These are phyloP conservation scores for Jaenimonas drosophilae DNA, from an alignment of 208 protist genomes.

Conservation along the genomic window DNA sequence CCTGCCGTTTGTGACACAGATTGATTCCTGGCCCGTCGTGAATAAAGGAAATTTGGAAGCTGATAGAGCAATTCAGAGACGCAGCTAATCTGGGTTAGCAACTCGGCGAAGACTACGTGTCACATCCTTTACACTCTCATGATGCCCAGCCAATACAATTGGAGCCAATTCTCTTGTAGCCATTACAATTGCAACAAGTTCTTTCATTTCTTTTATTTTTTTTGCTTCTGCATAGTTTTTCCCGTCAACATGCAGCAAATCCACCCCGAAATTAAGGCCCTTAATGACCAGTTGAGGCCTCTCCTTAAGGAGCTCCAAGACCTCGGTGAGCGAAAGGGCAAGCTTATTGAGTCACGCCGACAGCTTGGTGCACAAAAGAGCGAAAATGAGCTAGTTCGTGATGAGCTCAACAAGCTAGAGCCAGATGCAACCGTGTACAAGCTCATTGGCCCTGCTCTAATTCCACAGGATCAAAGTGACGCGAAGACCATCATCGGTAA, in stretches of 20 bases:
- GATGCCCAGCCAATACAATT: no score
- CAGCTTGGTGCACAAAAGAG: slow-evolving; percentile 90
- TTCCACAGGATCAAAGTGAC: slow-evolving; percentile 89
- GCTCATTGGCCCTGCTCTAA: slow-evolving; percentile 91
- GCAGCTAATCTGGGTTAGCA: no score
- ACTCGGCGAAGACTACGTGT: no score
- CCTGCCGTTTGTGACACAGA: slow-evolving; percentile 76
- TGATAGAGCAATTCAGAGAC: slow-evolving; percentile 56
- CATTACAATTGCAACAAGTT: no score
- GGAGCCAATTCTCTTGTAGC: no score
- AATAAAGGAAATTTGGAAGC: slow-evolving; percentile 79
- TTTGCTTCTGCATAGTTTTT: no score
- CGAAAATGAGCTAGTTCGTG: slow-evolving; percentile 92
- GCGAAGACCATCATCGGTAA: slow-evolving; percentile 86
- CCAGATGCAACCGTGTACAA: slow-evolving; percentile 90
- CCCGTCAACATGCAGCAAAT: slow-evolving; percentile 61
- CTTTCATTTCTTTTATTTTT: no score
- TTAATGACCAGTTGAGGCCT: slow-evolving; percentile 65
- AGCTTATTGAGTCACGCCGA: slow-evolving; percentile 71
- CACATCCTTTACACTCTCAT: no score
- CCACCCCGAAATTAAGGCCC: slow-evolving; percentile 67
- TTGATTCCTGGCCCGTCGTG: slow-evolving; percentile 84
- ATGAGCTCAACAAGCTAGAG: slow-evolving; percentile 90
- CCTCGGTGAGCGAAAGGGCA: slow-evolving; percentile 76
- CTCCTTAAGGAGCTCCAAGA: slow-evolving; percentile 78